Percentiles rank a stretch among this genome's conserved stretches.
These are phyloP conservation scores for Pichia sp. DNA, from an alignment of 1,139 yeast genomes.

Conservation along the genomic window DNA sequence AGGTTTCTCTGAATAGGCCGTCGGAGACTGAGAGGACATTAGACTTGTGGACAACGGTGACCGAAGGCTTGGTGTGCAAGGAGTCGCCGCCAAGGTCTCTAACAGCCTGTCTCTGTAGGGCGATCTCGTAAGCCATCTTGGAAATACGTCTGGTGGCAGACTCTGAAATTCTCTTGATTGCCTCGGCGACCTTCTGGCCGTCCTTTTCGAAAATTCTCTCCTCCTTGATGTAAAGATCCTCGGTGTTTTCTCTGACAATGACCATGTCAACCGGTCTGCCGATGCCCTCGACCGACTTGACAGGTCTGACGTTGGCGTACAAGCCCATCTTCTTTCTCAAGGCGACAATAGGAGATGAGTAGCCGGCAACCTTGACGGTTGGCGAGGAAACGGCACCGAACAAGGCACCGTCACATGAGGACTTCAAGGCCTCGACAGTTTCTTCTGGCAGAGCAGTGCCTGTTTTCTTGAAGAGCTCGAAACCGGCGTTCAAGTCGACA, in stretches of 20 bases:
- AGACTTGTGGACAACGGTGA: slow-evolving; percentile 94
- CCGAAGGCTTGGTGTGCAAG: slow-evolving; percentile 55
- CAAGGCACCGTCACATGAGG: slow-evolving; percentile 91
- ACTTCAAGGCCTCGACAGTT: slow-evolving; percentile 74
- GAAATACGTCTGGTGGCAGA: slow-evolving; percentile 82
- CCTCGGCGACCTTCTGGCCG: slow-evolving; percentile 88
- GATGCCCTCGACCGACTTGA: slow-evolving; percentile 80
- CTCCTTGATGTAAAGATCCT: slow-evolving; percentile 92
- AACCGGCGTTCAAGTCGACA: slow-evolving; percentile 87
- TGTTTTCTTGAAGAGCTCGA: slow-evolving; percentile 83
- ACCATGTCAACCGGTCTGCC: slow-evolving; percentile 93
- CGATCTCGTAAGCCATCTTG: slow-evolving; percentile 86
- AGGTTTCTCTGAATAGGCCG: slow-evolving; percentile 92
- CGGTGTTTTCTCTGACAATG: slow-evolving; percentile 97
- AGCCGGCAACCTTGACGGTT: slow-evolving; percentile 87
- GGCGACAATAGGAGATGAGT: slow-evolving; percentile 97
- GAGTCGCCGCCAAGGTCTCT: slow-evolving; percentile 61
- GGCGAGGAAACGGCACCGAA: slow-evolving; percentile 98
- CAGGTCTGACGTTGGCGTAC: slow-evolving; percentile 97
- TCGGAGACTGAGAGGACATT: slow-evolving; percentile 90
- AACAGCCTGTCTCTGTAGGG: slow-evolving; percentile 80
- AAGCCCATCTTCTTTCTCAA: slow-evolving; percentile 90
- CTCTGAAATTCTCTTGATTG: slow-evolving; percentile 92
- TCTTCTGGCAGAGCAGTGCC: slow-evolving; percentile 94
- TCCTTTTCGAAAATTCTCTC: slow-evolving; percentile 75